Evolutionary conservation across 305 asterid species (phyloP), one percentile per base, ranked within the genome.

Genomic region (Solanum aculeatissimum): DNA sequence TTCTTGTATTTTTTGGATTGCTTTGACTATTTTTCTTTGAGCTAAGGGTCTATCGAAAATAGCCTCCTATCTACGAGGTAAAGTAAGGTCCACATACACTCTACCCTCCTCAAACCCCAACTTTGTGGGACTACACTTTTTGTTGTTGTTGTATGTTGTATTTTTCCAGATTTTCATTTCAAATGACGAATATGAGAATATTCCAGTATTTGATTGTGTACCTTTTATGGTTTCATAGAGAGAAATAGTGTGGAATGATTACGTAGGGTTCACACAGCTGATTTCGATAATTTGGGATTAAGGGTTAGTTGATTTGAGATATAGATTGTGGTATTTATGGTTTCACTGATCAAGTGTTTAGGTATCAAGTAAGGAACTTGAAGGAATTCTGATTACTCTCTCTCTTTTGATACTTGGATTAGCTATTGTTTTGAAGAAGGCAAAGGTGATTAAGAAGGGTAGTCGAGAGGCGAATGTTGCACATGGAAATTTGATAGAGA

Each of bases 371-470:
- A 21, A 21, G 13, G 57, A 57, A 42, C 80, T 72, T 72, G n/a
- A 13, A 72, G 43, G 38, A 42, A 10, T 72, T 43, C 80, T 72
- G 21, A 72, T 42, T 72, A 23, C 13, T 16, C 5, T 71, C 38
- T 43, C 57, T 43, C 57, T 72, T 49, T 53, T 53, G 65, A 29
- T 78, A 18, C 7, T 83, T 90, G 80, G 78, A 86, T 57, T 83
- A 95, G 99, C 94, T 80, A 85, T 95, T 90, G 98, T 94, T 81
- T 86, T 95, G 95, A 94, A 92, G 96, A 92, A 91, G 80, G 98
- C 97, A 13, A 94, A 88, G 87, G 91, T 93, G 95, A 87, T 79
- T 58, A 92, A 90, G 92, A 94, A 90, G 89, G 99, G 99, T 78
- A 85, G 68, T 70, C 86, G 85, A 66, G 89, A 84, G 12, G 85